Evolutionary conservation across 2,329 filamentous ascomycete genomes (phyloP), one percentile per base, ranked within the genome.

Genomic region (Colletotrichum truncatum): DNA sequence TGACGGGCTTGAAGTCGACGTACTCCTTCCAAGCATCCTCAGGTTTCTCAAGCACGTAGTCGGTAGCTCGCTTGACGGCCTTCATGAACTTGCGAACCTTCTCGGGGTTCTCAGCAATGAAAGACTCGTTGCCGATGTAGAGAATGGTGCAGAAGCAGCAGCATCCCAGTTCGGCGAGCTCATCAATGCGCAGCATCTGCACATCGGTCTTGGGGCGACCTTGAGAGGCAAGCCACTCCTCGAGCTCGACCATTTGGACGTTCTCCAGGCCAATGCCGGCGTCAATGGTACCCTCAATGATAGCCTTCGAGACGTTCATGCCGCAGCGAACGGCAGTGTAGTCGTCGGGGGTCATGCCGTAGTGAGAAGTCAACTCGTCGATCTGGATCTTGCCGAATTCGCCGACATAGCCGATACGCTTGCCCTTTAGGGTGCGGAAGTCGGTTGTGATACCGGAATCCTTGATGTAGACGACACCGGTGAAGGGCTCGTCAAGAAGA

Each of bases 331-430:
- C 85, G 34, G 91, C 91, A 1, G 89, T 92, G 82, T 94, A 93
- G 80, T 93, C 91, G 6, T 82, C 78, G 0, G 91, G 87, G 1
- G 85, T 84, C 87, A 93, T 92, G 74, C 90, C 90, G 75, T 93
- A 93, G 84, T 93, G 87, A 46, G 88, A 88, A 51, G 91, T 93
- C 67, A 94, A 85, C 75, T 94, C 92, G 75, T 94, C 92, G 70
- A 94, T 93, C 80, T 93, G 91, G 75, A 93, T 93, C 86, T 91
- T 94, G 78, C 91, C 91, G 68, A 93, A 93, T 75, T 93, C 91
- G 71, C 91, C 91, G 61, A 93, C 91, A 70, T 93, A 93, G 74
- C 91, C 91, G 74, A 93, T 93, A 23, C 85, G 87, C 81, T 93
- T 93, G 70, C 90, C 91, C 78, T 90, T 91, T 70, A 94, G 86